Percentiles rank a stretch among this genome's conserved stretches.
phyloP scores from a whole-genome alignment of 2,329 filamentous ascomycete genomes.

The Diaporthe aspalathi region DNA sequence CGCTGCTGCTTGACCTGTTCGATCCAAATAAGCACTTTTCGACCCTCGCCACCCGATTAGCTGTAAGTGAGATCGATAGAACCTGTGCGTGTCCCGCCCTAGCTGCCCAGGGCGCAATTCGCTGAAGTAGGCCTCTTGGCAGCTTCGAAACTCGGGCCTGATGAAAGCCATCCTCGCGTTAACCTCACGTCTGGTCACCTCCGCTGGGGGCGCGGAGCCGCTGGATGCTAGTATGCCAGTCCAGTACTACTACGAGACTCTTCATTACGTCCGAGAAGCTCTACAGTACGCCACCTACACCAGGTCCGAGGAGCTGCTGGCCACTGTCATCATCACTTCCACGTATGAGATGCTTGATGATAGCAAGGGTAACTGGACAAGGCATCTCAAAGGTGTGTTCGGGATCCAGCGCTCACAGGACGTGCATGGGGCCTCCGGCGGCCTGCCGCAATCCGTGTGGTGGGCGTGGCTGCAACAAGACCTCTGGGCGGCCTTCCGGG shows the following conservation, averaged over 20 bases:
- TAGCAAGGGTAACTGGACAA: conserved; percentile 66
- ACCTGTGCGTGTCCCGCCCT: background rate
- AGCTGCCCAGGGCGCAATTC: background rate
- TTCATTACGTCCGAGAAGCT: conserved; percentile 70
- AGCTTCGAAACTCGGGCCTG: conserved; percentile 58
- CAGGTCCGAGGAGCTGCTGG: conserved; percentile 67
- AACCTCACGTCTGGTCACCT: conserved; percentile 57
- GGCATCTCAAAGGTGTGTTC: conserved; percentile 73
- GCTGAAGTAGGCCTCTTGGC: background rate
- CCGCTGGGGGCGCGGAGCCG: conserved; percentile 56
- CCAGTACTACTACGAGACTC: conserved; percentile 72
- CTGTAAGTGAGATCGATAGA: conserved; percentile 35
- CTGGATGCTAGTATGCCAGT: conserved; percentile 49
- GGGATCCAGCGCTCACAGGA: conserved; percentile 73
- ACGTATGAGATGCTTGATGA: conserved; percentile 76
- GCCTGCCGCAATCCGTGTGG: conserved; percentile 69
- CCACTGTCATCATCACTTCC: conserved; percentile 69
- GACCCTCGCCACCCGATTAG: conserved; percentile 49
- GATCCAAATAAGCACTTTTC: conserved; percentile 49
- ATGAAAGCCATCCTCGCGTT: conserved; percentile 41
- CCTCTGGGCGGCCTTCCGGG: conserved; percentile 72
- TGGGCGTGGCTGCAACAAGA: conserved; percentile 77
- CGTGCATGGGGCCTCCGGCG: conserved; percentile 68
- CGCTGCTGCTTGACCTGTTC: conserved; percentile 46
- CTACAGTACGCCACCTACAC: conserved; percentile 69